phyloP scores from a whole-genome alignment of 179 eudicot genomes.

The Silene vulgaris region DNA sequence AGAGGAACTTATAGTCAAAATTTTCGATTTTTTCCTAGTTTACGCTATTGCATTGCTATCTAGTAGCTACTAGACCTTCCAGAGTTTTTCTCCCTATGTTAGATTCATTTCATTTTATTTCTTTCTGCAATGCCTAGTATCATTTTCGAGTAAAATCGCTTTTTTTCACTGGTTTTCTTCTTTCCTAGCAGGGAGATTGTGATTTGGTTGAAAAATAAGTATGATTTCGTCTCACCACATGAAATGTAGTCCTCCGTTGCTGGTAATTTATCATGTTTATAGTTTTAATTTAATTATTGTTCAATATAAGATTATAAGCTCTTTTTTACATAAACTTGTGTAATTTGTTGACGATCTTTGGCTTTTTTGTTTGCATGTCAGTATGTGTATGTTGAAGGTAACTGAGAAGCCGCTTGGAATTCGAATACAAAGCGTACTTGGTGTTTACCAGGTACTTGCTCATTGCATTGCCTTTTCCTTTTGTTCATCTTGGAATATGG shows the following conservation, averaged over 20 bases:
- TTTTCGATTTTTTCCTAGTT: too few species aligned
- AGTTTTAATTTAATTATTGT: background rate
- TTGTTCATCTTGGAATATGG: conserved; percentile 8
- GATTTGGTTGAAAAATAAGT: background rate
- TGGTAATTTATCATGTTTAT: background rate
- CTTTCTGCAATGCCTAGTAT: too few species aligned
- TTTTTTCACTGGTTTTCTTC: too few species aligned
- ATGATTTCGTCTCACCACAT: background rate
- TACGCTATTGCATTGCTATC: too few species aligned
- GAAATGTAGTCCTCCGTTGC: background rate
- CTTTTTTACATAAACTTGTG: background rate
- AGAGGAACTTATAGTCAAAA: too few species aligned
- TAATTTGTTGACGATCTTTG: background rate
- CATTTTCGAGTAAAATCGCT: too few species aligned
- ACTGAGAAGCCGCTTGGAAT: background rate
- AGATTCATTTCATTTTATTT: too few species aligned
- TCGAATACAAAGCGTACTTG: background rate
- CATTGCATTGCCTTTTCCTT: conserved; percentile 12
- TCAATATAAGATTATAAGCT: background rate
- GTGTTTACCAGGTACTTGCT: conserved; percentile 13
- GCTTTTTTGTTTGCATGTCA: background rate
- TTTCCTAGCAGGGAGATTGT: background rate
- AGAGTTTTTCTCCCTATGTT: too few species aligned
- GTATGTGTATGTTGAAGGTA: conserved; percentile 10
- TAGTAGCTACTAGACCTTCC: background rate